Evolutionary conservation across 23 red algal species (phyloP).

Genomic region (Porphyridium purpureum): DNA sequence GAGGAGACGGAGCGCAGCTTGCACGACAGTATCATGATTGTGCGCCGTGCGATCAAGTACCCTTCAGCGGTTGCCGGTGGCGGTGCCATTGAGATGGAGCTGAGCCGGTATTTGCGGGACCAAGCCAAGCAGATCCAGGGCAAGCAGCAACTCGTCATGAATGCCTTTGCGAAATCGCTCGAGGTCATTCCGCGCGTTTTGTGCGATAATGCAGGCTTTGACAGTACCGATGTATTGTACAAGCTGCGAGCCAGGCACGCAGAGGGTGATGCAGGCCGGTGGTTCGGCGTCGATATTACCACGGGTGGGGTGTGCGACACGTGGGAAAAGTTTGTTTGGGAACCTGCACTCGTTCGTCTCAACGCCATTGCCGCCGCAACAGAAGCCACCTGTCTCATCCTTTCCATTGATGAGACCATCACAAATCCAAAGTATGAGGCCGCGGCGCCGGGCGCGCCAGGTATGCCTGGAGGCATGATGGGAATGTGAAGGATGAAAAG

Average conservation of each 20-base stretch:
- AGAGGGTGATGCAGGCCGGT: slow-evolving; percentile 12
- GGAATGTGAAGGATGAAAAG: no score
- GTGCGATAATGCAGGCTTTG: slow-evolving; percentile 95
- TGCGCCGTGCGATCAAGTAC: slow-evolving; percentile 80
- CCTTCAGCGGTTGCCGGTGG: slow-evolving; percentile 68
- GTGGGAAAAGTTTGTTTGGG: slow-evolving; percentile 84
- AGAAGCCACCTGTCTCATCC: slow-evolving; percentile 89
- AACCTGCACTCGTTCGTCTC: slow-evolving; percentile 71
- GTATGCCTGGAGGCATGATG: no score
- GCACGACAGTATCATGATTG: slow-evolving; percentile 98
- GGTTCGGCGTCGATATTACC: slow-evolving; percentile 72
- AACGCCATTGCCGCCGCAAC: slow-evolving; percentile 90
- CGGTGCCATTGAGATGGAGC: slow-evolving; percentile 94
- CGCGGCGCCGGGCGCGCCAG: no score
- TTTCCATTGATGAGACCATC: slow-evolving; percentile 88
- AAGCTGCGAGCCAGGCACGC: slow-evolving; percentile 82
- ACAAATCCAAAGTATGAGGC: slow-evolving; percentile 63
- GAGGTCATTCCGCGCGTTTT: slow-evolving; percentile 91
- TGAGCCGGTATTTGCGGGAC: slow-evolving; percentile 53
- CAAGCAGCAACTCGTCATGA: slow-evolving; percentile 73
- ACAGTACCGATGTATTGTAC: slow-evolving; percentile 88
- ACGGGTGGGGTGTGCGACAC: slow-evolving; percentile 67
- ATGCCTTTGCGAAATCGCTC: slow-evolving; percentile 69
- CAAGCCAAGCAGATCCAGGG: slow-evolving; percentile 58
- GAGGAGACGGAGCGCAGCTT: slow-evolving; percentile 90